A percentile compares a stretch with the other conserved stretches of the same genome.
Conservation (phyloP, 306 rosid genomes). For the Cicer yamashitae region DNA sequence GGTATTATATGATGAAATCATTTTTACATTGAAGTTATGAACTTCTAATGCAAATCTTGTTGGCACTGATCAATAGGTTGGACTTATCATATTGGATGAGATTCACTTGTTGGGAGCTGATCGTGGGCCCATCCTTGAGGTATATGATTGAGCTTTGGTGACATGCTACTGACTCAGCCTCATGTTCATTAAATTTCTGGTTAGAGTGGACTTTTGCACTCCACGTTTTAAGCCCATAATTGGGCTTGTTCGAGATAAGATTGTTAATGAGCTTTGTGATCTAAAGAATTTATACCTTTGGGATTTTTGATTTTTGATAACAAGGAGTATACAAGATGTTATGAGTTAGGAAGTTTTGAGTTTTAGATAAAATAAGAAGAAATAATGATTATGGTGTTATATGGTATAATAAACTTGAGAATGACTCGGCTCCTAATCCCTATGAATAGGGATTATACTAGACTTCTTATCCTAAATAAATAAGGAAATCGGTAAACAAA, state of each 20-base stretch:
- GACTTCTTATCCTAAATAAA: too few species aligned
- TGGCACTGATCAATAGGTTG: constrained; percentile 70
- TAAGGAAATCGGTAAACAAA: too few species aligned
- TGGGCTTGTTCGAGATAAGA: neutral
- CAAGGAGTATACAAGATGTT: neutral
- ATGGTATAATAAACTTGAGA: too few species aligned
- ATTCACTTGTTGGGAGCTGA: constrained; percentile 98
- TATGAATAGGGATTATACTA: too few species aligned
- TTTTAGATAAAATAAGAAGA: too few species aligned
- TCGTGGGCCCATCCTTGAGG: constrained; percentile 99
- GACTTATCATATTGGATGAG: constrained; percentile 92
- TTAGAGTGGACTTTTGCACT: neutral
- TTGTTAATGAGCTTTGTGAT: neutral
- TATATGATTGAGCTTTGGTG: constrained; percentile 45
- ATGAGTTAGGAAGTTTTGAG: neutral
- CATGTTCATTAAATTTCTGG: constrained; percentile 32
- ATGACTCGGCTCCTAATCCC: too few species aligned
- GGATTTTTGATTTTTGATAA: neutral
- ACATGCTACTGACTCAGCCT: constrained; percentile 25
- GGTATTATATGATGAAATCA: constrained; percentile 14
- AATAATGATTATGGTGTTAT: too few species aligned
- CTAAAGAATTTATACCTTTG: neutral
- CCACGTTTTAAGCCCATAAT: neutral
- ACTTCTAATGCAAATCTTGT: constrained; percentile 34
- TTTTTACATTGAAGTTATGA: constrained; percentile 30